These are phyloP conservation scores for Phylloporus rhodoxanthus DNA, from an alignment of 768 basidiomycete genomes.

Conservation along the genomic window DNA sequence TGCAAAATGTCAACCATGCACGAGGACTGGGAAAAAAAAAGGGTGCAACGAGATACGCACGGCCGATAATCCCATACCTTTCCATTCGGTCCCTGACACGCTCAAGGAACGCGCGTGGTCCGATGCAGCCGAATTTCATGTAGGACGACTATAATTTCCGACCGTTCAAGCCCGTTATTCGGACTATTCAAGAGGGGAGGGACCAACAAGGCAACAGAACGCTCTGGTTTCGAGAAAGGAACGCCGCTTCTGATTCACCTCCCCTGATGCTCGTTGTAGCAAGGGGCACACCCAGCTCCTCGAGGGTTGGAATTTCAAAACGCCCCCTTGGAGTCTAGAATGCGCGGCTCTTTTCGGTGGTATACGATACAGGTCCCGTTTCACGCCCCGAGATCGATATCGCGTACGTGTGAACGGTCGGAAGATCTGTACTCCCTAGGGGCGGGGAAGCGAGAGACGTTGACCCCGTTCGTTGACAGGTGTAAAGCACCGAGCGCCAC, in stretches of 20 bases:
- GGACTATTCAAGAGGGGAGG: no score
- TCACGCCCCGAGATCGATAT: no score
- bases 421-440: slow-evolving; percentile 2
- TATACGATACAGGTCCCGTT: no score
- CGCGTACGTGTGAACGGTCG: slow-evolving; percentile 17
- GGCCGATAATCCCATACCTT: slow-evolving; percentile 1
- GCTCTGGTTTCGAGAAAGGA: slow-evolving; percentile 14
- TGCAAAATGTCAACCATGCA: not conserved
- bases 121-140: slow-evolving; percentile 20
- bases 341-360: not conserved
- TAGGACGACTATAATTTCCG: slow-evolving; percentile 20
- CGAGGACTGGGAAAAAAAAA: not conserved
- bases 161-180: not conserved
- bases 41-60: slow-evolving; percentile 9
- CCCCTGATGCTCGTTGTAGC: slow-evolving; percentile 28
- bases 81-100: slow-evolving; percentile 6
- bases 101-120: slow-evolving; percentile 12
- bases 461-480: no score
- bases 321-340: slow-evolving; percentile 18
- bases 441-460: no score
- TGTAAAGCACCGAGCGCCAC: slow-evolving; percentile 5
- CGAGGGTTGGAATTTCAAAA: slow-evolving; percentile 25
- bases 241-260: slow-evolving; percentile 22
- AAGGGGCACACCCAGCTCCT: slow-evolving; percentile 16
- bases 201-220: slow-evolving; percentile 4